Evolutionary conservation across 129 eudicot species (phyloP), one percentile per base, ranked within the genome.

Genomic region (Ambrosia artemisiifolia): DNA sequence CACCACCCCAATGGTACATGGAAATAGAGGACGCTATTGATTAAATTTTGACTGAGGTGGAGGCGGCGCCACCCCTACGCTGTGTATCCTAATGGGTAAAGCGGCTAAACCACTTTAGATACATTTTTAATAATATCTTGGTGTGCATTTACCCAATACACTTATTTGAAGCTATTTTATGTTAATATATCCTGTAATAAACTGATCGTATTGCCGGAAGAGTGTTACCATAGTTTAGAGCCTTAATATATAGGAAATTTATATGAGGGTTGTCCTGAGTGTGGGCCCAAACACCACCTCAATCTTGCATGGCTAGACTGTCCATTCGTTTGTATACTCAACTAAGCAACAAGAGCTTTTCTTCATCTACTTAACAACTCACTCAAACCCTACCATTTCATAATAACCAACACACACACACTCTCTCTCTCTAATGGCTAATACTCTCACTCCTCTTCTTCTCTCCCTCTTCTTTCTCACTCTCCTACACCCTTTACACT

Each of bases 231-330:
- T 40, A 40, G 44, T 40, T 40, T 40, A 40, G 44, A 40, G 28
- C 44, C 9, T 40, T 40, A 40, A 10, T 6, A 10, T 10, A 8
- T 7, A 24, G 28, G 6, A 16, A 10, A 59, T 11, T 11, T 65
- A 43, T 18, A 40, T 16, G 2, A 1, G 36, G 3, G 54, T 8
- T 44, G 20, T 13, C 19, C 7, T 2, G 0, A 9, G 34, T 55
- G 69, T 65, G 65, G 72, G 56, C 57, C 80, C 75, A 68, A 67
- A 14, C 64, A 59, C 81, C 73, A 67, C 69, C 69, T 76, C 74
- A 76, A 59, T 76, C 62, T 69, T 77, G 75, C 81, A 77, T 77
- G 80, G 80, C 75, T 76, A 76, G 74, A 44, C 74, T 67, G 80
- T 51, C 75, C 42, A 35, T 69, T 38, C 55, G n/a, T 69, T 69